These are phyloP conservation scores for Castanea crenata DNA, from an alignment of 306 rosid genomes.

Conservation along the genomic window DNA sequence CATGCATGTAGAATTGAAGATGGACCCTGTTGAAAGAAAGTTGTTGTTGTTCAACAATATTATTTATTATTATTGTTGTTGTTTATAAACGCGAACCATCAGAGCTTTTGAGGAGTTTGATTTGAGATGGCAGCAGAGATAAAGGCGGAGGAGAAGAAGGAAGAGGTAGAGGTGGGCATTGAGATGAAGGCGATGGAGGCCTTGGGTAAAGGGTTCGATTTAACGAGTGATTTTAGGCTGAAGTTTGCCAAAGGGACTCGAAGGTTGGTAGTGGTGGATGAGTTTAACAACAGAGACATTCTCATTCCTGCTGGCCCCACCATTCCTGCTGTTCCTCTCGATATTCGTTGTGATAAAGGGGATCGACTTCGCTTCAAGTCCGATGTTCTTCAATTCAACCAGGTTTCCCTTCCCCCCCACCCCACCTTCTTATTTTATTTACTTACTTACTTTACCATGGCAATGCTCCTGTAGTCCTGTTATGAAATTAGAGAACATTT, in stretches of 20 bases:
- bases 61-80: no score
- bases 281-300: constrained; percentile 62
- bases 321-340: constrained; percentile 69
- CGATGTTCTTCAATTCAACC: constrained; percentile 87
- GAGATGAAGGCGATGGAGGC: constrained; percentile 70
- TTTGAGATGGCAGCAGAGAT: no score
- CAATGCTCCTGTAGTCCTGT: not conserved
- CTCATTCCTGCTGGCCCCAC: constrained; percentile 71
- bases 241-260: constrained; percentile 67
- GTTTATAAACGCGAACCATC: no score
- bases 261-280: constrained; percentile 77
- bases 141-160: constrained; percentile 7
- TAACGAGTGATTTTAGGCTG: constrained; percentile 78
- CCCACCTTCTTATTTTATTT: no score
- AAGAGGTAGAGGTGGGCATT: constrained; percentile 36
- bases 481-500: not conserved
- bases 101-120: no score
- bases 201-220: constrained; percentile 86
- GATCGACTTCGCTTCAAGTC: constrained; percentile 90
- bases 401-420: constrained; percentile 24
- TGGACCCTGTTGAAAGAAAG: no score
- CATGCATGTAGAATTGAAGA: no score
- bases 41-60: no score
- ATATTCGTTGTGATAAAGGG: constrained; percentile 86
- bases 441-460: no score